Base-by-base conservation (phyloP, 192 early-diverging fungal genomes). In the Funneliformis mosseae region DNA sequence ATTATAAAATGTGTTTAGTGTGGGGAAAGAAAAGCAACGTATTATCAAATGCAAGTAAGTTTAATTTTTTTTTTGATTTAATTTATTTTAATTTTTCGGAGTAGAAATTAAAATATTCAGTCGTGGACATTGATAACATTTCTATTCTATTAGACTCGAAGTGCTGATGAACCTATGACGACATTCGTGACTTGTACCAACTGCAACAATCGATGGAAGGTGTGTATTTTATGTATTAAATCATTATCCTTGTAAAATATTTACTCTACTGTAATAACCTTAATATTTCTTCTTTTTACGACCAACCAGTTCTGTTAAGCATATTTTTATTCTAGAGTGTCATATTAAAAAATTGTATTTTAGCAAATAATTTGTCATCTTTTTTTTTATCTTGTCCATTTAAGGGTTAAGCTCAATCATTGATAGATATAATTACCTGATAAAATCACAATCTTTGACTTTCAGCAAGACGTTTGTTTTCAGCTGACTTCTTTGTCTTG, bases 111-210 rank as follows among this genome's bases (percentile, higher is more conserved):
- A 33, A 33, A 33, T 2, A 33, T 33, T 33, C 3, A 33, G 0
- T 33, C 4, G 6, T 43, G 6, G 16, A n/a, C 5, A 48, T 46
- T 21, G 50, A 16, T 41, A 68, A 43, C 16, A 66, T 55, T 23
- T 25, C 21, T 14, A 63, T 23, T 25, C 21, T 14, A 63, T 38
- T 76, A 88, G 88, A 99, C 97, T 18, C 90, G 98, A 55, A 94
- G 92, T 73, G 98, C 98, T 14, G 98, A 99, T 90, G 98, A 99
- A 88, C 97, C 97, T 25, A 99, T 99, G 97, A 97, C 96, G 5
- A 97, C 96, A 0, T 98, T 98, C 89, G 97, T 99, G 50, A 97
- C 95, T 0, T 99, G 97, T 81, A 85, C 90, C 45, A 88, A 87
- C 28, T 99, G 97, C 84, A 88, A 89, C 41, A 94, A 97, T 80